Conservation (phyloP, 805 yeast genomes). For the Danielozyma ontarioensis region DNA sequence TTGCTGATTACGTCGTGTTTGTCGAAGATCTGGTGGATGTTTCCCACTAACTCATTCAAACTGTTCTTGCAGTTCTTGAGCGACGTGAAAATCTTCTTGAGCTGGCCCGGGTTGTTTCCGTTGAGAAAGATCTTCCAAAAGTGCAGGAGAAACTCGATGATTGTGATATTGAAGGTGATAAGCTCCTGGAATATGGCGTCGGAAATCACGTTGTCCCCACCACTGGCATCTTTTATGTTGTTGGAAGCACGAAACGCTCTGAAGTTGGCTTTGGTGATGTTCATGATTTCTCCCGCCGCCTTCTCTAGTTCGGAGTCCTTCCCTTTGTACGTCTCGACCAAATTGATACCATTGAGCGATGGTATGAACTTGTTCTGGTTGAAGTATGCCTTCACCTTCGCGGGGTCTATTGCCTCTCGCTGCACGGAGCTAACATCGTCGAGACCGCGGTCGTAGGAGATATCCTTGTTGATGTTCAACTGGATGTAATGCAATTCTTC, state of each 20-base stretch:
- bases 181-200: constrained; percentile 25
- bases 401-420: constrained; percentile 5
- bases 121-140: constrained; percentile 36
- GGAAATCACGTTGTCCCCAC: constrained; percentile 32
- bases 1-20: constrained; percentile 13
- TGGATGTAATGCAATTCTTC: constrained; percentile 49
- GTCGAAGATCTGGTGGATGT: constrained; percentile 9
- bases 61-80: constrained; percentile 30
- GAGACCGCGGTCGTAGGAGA: constrained; percentile 12
- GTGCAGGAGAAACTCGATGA: constrained; percentile 39
- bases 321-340: constrained; percentile 24
- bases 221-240: constrained; percentile 9
- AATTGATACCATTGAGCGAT: constrained; percentile 13
- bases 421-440: constrained; percentile 4
- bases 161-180: constrained; percentile 32
- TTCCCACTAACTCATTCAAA: constrained; percentile 22
- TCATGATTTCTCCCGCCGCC: constrained; percentile 40
- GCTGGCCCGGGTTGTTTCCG: constrained; percentile 32
- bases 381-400: constrained; percentile 12
- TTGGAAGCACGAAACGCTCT: constrained; percentile 43
- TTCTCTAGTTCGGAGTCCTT: constrained; percentile 34
- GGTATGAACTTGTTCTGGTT: constrained; percentile 9
- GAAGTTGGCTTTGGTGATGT: constrained; percentile 47
- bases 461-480: constrained; percentile 30
- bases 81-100: constrained; percentile 32